Percentiles rank a stretch among this genome's conserved stretches.
Conservation (phyloP, 768 basidiomycete genomes). For the Asterophora lycoperdoides region DNA sequence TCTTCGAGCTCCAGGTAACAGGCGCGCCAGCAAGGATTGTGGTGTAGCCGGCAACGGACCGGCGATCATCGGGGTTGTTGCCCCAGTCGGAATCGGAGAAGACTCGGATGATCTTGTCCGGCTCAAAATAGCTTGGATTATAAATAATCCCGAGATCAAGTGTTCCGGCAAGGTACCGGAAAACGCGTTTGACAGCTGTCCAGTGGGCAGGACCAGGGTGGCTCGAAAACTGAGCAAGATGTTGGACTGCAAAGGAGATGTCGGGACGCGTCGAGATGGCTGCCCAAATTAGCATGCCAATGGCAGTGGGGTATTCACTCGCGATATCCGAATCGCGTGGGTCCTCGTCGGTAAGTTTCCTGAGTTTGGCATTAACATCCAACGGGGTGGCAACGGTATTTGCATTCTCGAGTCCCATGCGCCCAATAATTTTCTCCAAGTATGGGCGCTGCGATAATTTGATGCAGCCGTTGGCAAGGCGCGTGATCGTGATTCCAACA, state of each 20-base stretch:
- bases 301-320: slow-evolving; percentile 7
- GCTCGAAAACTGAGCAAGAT: slow-evolving; percentile 28
- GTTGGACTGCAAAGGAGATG: slow-evolving; percentile 32
- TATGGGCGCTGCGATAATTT: slow-evolving; percentile 26
- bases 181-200: slow-evolving; percentile 33
- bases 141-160: slow-evolving; percentile 16
- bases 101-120: not conserved
- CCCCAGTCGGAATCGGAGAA: slow-evolving; percentile 1
- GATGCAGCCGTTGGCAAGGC: slow-evolving; percentile 17
- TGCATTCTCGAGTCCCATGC: slow-evolving; percentile 20
- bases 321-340: not conserved
- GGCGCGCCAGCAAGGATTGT: no score
- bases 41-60: no score
- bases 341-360: slow-evolving; percentile 7
- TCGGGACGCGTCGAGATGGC: slow-evolving; percentile 33
- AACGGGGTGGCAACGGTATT: slow-evolving; percentile 23
- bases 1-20: no score
- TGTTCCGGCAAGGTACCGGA: slow-evolving; percentile 34
- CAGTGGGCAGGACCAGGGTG: slow-evolving; percentile 34
- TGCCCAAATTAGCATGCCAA: slow-evolving; percentile 33
- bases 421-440: slow-evolving; percentile 23
- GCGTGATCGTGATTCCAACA: slow-evolving; percentile 28
- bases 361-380: slow-evolving; percentile 20
- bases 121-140: not conserved
- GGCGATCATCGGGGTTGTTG: no score